Evolutionary conservation across 2,329 filamentous ascomycete genomes (phyloP), one percentile per base, ranked within the genome.

Genomic region (Neofusicoccum kwambonambiense): DNA sequence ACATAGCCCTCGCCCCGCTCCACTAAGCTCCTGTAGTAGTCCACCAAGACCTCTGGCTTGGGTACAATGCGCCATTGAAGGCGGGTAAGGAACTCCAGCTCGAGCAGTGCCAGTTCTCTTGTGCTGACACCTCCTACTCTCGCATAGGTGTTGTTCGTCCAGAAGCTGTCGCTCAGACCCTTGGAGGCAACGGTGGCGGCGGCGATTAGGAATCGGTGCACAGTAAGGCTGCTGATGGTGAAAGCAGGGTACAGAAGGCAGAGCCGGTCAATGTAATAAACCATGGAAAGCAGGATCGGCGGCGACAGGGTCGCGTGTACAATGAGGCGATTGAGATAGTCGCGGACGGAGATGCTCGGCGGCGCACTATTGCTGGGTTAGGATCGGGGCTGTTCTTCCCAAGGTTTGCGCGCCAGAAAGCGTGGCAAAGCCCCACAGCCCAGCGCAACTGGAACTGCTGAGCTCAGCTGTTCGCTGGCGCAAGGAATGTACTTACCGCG

Each of bases 41-140:
- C 93, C 31, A 93, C 92, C 49, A 99, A 82, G 2, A 96, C 90
- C 75, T 98, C 95, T 1, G 95, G 93, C 72, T 96, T 93, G 4
- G 95, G 95, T 3, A 99, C 93, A 69, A 99, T 99, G 72, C 90
- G 91, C 94, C 95, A 99, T 73, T 97, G 92, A 34, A 99, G 90
- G 62, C 92, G 85, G 74, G 93, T 92, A 37, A 99, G 81, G 70
- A 99, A 97, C 72, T 99, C 95, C 35, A 99, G 84, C 76, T 99
- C 95, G 9, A 99, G 82, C 64, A 97, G 82, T 65, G 95, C 96
- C 68, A 99, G 81, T 77, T 99, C 95, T 56, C 90, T 88, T 42
- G 97, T 84, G 69, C 92, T 93, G 57, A 99, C 93, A 68, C 95
- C 95, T 4, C 95, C 95, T 0, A 99, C 93, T 64, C 92, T 86